Base-by-base conservation (phyloP, 352 stramenopile genomes). In the Phytopythium litorale region DNA sequence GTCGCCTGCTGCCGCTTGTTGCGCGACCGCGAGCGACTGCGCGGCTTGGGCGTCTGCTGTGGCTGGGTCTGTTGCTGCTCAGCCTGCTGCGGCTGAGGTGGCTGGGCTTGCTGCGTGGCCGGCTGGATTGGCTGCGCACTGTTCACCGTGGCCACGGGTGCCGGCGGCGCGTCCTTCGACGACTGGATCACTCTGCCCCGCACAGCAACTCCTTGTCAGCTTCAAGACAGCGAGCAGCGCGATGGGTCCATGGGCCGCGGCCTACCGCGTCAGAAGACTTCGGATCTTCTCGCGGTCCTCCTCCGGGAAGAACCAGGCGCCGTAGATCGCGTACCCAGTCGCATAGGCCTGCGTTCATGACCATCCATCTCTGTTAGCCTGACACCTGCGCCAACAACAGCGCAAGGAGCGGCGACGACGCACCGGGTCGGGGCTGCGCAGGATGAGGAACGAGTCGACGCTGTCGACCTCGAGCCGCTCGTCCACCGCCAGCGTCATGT, bases 251-350 rank as follows among this genome's bases (percentile, higher is more conserved):
- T 23, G 49, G 32, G 71, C 42, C 32, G 5, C n/a, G 6, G 54
- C 68, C 9, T 76, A 93, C 84, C 79, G 78, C 63, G 88, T 75
- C 23, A 93, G 59, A 35, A 95, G 60, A 46, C 83, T 78, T 43
- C 90, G 70, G 46, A 91, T 93, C 73, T 91, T 93, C 56, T 80
- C 71, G 8, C 83, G 83, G 51, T 95, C 87, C 56, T 93, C 84
- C 62, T 93, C 87, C 1, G 87, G 87, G 70, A 91, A 93, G 76
- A 95, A 95, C 87, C 87, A 95, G 7, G 92, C 70, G 38, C 87
- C 87, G 53, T 91, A 95, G 68, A 95, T 95, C 45, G 85, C 83
- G 64, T 88, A 93, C 18, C 78, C 81, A 19, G 73, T 75, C 43
- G 77, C 55, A 48, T 85, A 78, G 45, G 72, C 42, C 79, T 87